phyloP scores from a whole-genome alignment of 805 yeast genomes.

The Saturnispora gosingensis region DNA sequence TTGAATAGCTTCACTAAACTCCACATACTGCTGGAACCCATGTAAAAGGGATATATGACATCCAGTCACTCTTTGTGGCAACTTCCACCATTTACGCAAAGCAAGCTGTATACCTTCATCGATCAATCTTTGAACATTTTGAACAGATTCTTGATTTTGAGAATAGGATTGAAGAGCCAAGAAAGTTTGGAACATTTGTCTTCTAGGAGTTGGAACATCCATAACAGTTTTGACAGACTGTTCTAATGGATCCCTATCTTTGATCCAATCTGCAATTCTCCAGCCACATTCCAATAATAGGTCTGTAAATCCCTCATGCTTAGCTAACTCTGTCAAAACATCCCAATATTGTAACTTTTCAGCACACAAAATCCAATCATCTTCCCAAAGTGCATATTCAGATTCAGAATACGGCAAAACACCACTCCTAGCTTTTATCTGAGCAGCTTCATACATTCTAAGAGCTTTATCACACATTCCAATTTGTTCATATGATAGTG shows the following conservation, averaged over 20 bases:
- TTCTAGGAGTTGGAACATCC: conserved; percentile 97
- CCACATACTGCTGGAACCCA: conserved; percentile 95
- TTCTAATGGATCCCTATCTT: conserved; percentile 89
- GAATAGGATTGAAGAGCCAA: conserved; percentile 88
- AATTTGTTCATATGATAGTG: conserved; percentile 87
- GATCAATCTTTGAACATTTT: conserved; percentile 74
- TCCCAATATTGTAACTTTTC: conserved; percentile 98
- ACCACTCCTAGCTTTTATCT: conserved; percentile 91
- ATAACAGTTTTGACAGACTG: conserved; percentile 91
- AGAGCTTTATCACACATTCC: conserved; percentile 94
- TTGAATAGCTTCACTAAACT: conserved; percentile 94
- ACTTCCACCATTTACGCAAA: conserved; percentile 83
- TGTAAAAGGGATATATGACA: conserved; percentile 89
- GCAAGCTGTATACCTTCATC: conserved; percentile 96
- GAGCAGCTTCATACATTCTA: conserved; percentile 91
- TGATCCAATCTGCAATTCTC: conserved; percentile 98
- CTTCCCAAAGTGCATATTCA: conserved; percentile 96
- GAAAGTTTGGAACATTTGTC: conserved; percentile 94
- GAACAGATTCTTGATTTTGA: conserved; percentile 78
- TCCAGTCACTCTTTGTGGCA: conserved; percentile 64
- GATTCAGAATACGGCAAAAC: conserved; percentile 91
- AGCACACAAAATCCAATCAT: conserved; percentile 96
- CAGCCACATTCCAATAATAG: conserved; percentile 96
- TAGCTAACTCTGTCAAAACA: conserved; percentile 87
- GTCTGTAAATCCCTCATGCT: conserved; percentile 96